phyloP scores from a whole-genome alignment of 2,329 filamentous ascomycete genomes.

The Verticillium tricorpus region DNA sequence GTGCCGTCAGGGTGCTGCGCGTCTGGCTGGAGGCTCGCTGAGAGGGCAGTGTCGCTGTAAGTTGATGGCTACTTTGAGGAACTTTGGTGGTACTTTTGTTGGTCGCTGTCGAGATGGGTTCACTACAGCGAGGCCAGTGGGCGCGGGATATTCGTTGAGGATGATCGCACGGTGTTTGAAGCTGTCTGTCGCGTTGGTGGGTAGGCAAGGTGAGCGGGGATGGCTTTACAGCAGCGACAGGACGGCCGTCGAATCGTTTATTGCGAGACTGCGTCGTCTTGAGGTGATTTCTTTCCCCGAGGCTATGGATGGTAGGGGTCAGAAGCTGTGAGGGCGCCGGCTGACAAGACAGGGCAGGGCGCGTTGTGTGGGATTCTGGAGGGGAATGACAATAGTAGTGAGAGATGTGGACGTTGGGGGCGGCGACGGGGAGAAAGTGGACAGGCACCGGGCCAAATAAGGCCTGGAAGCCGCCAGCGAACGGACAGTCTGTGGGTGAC shows the following conservation, averaged over 20 bases:
- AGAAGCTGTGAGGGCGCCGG: background rate
- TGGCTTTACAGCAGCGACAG: background rate
- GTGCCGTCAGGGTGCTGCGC: background rate
- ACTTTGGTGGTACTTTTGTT: background rate
- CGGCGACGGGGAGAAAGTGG: background rate
- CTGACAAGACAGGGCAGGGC: background rate
- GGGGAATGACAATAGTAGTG: background rate
- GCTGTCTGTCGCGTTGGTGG: background rate
- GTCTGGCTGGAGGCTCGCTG: background rate
- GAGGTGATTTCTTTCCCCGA: background rate
- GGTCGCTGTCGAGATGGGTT: background rate
- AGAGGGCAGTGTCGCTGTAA: background rate
- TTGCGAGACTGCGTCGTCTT: background rate
- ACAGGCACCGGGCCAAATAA: background rate
- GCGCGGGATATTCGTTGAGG: background rate
- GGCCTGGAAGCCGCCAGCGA: background rate
- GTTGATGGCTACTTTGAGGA: background rate
- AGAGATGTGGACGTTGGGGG: background rate
- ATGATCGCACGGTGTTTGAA: background rate
- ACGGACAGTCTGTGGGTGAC: background rate
- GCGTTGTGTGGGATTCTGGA: background rate
- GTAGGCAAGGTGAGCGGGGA: background rate
- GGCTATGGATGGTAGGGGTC: background rate
- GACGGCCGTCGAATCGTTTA: background rate
- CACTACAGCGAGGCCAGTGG: background rate